Base-by-base conservation (phyloP, 371 early-diverging fungal genomes). In the Rhizopus stolonifer region DNA sequence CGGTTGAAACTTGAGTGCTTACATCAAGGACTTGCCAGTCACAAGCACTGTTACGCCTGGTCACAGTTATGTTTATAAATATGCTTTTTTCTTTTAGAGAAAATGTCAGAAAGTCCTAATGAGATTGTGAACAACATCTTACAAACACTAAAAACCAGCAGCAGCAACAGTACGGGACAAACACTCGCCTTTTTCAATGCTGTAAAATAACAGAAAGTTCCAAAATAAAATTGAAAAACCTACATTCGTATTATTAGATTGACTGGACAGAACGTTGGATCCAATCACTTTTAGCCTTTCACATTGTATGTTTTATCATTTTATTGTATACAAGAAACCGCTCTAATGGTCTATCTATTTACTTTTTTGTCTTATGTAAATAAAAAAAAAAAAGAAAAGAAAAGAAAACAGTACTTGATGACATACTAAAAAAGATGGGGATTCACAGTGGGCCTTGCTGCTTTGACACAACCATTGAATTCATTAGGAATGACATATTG, bases 251-350 rank as follows among this genome's bases (percentile, higher is more conserved):
- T 14, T 15, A n/a, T 29, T 49, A 76, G 76, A 55, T 80, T 42
- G 73, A 80, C 29, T 80, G 81, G 81, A 65, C 70, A 11, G 69
- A 80, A 49, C 67, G 54, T 9, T 80, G 75, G 70, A 54, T 80
- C 1, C 22, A 52, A 3, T 57, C 23, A 2, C 44, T 77, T 0
- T 3, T 80, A 14, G 65, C 25, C 7, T 77, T 75, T 42, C 81
- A 80, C 48, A 29, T 64, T 1, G 2, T 65, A 0, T 64, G 72
- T 34, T 57, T 77, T 43, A 2, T 71, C 4, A 42, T 49, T 5
- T 32, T 60, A 0, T 26, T 73, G 0, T 15, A 52, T 15, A 33
- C 68, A 18, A 56, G 71, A n/a, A 61, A 73, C 17, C 57, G 46
- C 2, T 65, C 64, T 31, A 60, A 62, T 32, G 33, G 43, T 1